phyloP scores from a whole-genome alignment of 1,284 basidiomycete genomes.

The Agroathelia rolfsii region DNA sequence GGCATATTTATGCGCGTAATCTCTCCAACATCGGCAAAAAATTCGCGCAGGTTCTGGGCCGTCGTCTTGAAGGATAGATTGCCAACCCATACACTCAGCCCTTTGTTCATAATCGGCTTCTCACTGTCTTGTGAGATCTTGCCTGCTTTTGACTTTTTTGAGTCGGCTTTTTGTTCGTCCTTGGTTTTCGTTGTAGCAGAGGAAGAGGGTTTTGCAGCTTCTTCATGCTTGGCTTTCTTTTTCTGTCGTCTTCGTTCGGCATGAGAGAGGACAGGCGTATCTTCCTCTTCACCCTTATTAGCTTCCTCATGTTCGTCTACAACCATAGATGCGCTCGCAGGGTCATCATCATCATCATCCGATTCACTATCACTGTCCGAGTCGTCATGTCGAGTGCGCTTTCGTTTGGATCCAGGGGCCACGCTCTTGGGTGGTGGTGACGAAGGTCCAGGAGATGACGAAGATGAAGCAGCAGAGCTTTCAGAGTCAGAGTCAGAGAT shows the following conservation, averaged over 20 bases:
- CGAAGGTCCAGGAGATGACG: too few species aligned
- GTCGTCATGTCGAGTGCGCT: too few species aligned
- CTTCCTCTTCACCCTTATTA: slow-evolving; percentile 20
- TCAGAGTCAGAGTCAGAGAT: too few species aligned
- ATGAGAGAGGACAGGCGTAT: slow-evolving; percentile 57
- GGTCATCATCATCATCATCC: too few species aligned
- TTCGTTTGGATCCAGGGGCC: too few species aligned
- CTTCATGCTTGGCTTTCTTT: slow-evolving; percentile 32
- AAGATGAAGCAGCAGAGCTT: too few species aligned
- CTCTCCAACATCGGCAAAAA: slow-evolving; percentile 67
- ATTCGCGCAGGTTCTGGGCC: slow-evolving; percentile 53
- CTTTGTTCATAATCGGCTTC: slow-evolving; percentile 51
- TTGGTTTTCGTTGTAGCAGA: slow-evolving; percentile 13
- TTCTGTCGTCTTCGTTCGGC: slow-evolving; percentile 59
- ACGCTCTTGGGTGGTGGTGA: too few species aligned
- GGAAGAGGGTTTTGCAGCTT: slow-evolving; percentile 11
- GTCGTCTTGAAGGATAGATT: slow-evolving; percentile 92
- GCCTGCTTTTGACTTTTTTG: slow-evolving; percentile 4
- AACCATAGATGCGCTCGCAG: too few species aligned
- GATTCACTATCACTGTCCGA: too few species aligned
- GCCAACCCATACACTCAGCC: slow-evolving; percentile 92
- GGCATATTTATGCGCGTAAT: slow-evolving; percentile 72
- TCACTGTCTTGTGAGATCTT: slow-evolving; percentile 10
- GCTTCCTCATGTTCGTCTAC: too few species aligned
- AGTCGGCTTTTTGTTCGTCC: slow-evolving; percentile 30